Percentiles rank a stretch among this genome's conserved stretches.
These are phyloP conservation scores for Metschnikowia peoriensis DNA, from an alignment of 805 yeast species.

Conservation along the genomic window DNA sequence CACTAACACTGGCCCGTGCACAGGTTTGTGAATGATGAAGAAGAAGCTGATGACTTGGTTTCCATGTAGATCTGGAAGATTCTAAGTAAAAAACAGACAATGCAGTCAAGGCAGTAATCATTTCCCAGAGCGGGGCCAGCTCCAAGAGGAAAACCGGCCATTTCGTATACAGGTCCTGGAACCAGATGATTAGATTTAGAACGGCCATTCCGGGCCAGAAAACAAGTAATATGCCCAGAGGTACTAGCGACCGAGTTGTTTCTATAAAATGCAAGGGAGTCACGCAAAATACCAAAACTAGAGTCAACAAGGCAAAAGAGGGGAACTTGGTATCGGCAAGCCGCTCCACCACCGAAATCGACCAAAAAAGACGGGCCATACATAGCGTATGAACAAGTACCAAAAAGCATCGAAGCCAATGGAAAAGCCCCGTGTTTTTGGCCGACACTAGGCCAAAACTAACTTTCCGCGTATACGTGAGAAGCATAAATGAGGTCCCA, in stretches of 20 bases:
- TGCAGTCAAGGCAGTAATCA: conserved; percentile 24
- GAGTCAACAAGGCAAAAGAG: conserved; percentile 14
- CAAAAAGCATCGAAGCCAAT: conserved; percentile 20
- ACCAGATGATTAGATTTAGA: conserved; percentile 21
- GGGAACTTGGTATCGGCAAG: conserved; percentile 22
- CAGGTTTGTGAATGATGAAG: conserved; percentile 28
- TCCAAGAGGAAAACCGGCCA: conserved; percentile 21
- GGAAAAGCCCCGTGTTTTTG: conserved; percentile 26
- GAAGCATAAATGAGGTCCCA: conserved; percentile 2
- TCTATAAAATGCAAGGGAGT: conserved; percentile 47
- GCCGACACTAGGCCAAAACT: conserved; percentile 20
- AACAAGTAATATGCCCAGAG: conserved; percentile 37
- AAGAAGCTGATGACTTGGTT: conserved; percentile 40
- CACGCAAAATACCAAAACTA: conserved; percentile 18
- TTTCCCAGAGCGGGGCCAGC: conserved; percentile 6
- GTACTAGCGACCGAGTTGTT: conserved; percentile 35
- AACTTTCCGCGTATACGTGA: background rate
- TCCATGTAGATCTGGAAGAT: conserved; percentile 28
- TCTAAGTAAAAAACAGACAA: conserved; percentile 39
- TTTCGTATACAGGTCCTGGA: conserved; percentile 26
- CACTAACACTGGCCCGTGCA: conserved; percentile 6
- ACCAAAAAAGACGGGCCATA: conserved; percentile 12
- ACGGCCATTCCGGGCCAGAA: conserved; percentile 36
- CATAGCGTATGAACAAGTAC: conserved; percentile 21
- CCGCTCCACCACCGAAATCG: conserved; percentile 23